phyloP scores from a whole-genome alignment of 106 monocot genomes.

The Amphibolis antarctica region DNA sequence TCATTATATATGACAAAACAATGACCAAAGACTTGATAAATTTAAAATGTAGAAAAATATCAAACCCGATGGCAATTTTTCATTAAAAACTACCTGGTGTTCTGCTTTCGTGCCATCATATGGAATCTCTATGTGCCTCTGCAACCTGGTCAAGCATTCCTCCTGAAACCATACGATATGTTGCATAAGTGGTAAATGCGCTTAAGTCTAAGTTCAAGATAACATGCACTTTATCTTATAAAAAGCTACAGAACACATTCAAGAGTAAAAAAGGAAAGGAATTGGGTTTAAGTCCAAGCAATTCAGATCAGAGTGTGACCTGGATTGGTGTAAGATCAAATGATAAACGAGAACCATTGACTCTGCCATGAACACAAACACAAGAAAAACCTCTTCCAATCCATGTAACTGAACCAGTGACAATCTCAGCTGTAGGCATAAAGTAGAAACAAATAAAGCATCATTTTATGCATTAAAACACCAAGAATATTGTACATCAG shows the following conservation, averaged over 20 bases:
- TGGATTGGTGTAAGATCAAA: conserved; percentile 71
- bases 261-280: too few species aligned
- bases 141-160: conserved; percentile 54
- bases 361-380: conserved; percentile 90
- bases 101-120: conserved; percentile 75
- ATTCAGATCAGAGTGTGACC: conserved; percentile 24
- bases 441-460: not conserved
- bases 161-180: conserved; percentile 29
- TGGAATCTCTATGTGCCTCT: conserved; percentile 54
- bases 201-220: too few species aligned
- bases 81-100: conserved; percentile 62
- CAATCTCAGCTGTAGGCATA: conserved; percentile 39
- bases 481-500: not conserved
- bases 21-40: too few species aligned
- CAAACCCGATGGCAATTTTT: not conserved
- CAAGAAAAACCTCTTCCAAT: conserved; percentile 87
- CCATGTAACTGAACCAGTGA: conserved; percentile 85
- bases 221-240: too few species aligned
- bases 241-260: too few species aligned
- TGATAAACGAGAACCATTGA: conserved; percentile 56
- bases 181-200: not conserved
- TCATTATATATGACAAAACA: too few species aligned
- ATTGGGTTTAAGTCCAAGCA: too few species aligned
- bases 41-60: not conserved
- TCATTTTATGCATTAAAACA: not conserved